These are phyloP conservation scores for Geranium incanum DNA, from an alignment of 441 rosid genomes.

Conservation along the genomic window DNA sequence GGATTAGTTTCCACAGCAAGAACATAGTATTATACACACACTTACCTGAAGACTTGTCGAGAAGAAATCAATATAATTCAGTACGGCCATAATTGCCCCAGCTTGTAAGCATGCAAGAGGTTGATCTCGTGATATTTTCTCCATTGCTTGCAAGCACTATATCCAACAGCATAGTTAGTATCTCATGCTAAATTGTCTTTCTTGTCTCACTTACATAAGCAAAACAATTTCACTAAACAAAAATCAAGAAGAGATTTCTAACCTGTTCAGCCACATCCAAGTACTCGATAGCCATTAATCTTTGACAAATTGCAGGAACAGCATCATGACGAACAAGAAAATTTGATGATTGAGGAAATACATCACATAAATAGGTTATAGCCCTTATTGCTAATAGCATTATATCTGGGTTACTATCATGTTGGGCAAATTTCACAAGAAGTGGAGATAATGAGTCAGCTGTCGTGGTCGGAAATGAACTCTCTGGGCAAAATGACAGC, in stretches of 20 bases:
- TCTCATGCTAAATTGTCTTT: constrained; percentile 7
- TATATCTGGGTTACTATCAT: constrained; percentile 57
- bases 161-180: constrained; percentile 14
- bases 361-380: constrained; percentile 86
- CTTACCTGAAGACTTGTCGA: constrained; percentile 83
- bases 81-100: constrained; percentile 86
- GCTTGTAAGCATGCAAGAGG: constrained; percentile 83
- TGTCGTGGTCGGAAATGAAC: constrained; percentile 58
- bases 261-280: constrained; percentile 99
- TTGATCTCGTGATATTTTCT: constrained; percentile 86
- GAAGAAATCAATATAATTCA: constrained; percentile 76
- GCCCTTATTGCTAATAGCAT: constrained; percentile 82
- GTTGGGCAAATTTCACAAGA: constrained; percentile 66
- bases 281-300: constrained; percentile 69
- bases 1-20: not conserved
- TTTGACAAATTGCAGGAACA: constrained; percentile 75
- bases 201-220: not conserved
- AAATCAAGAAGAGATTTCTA: not conserved
- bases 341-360: constrained; percentile 71
- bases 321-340: constrained; percentile 75
- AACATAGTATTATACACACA: constrained; percentile 10
- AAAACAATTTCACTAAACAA: not conserved
- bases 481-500: constrained; percentile 78
- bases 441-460: constrained; percentile 71
- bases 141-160: constrained; percentile 97